Evolutionary conservation across 2,329 filamentous ascomycete genomes (phyloP).

Genomic region (Teratosphaeria epicoccoides): DNA sequence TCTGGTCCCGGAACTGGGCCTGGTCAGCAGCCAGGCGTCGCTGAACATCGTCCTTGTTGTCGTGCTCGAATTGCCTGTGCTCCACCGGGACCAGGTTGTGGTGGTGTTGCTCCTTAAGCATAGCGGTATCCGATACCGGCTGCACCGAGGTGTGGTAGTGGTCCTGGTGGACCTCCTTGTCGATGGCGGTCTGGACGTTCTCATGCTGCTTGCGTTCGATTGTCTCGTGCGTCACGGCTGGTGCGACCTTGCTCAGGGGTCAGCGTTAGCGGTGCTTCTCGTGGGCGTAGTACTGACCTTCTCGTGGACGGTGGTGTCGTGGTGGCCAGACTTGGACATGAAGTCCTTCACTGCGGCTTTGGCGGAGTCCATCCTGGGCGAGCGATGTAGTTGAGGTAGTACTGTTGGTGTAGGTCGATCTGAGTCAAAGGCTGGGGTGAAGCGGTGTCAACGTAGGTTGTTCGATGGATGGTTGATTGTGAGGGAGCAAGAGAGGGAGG

Average conservation of each 20-base stretch:
- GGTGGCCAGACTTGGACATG: conserved; percentile 49
- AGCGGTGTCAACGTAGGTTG: neutral
- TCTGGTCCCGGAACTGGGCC: conserved; percentile 44
- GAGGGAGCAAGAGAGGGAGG: neutral
- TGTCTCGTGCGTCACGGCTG: conserved; percentile 50
- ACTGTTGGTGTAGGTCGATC: neutral
- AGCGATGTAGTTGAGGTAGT: neutral
- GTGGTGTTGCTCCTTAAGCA: conserved; percentile 51
- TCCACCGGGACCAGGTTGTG: conserved; percentile 50
- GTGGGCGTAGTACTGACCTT: conserved; percentile 11
- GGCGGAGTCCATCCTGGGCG: conserved; percentile 7
- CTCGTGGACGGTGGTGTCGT: conserved; percentile 62
- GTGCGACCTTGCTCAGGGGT: conserved; percentile 36
- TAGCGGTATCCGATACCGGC: conserved; percentile 47
- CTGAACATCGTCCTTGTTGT: conserved; percentile 40
- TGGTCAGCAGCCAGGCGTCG: conserved; percentile 43
- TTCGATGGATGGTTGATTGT: neutral
- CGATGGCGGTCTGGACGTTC: conserved; percentile 45
- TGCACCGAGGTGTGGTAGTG: conserved; percentile 62
- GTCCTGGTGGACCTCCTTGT: conserved; percentile 61
- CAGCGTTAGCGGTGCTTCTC: neutral
- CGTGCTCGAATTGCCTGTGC: conserved; percentile 52
- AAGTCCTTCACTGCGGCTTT: conserved; percentile 48
- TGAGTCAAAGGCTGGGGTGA: neutral
- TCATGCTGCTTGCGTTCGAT: conserved; percentile 52